Base-by-base conservation (phyloP, 192 early-diverging fungal genomes). In the Coemansia aciculifera region DNA sequence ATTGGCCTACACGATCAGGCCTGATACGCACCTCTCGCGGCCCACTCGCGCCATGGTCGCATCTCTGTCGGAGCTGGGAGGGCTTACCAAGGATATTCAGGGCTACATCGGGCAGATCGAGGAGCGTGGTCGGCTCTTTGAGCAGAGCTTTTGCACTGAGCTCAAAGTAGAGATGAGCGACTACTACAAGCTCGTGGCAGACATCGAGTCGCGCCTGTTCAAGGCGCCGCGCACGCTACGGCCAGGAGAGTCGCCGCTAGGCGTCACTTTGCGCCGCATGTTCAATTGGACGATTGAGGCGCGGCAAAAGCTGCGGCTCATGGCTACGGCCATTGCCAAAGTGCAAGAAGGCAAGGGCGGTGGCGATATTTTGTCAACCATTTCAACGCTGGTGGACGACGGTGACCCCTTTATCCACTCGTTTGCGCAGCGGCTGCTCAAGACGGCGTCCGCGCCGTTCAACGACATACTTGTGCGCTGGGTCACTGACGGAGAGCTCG, bases 401-500 rank as follows among this genome's bases (percentile, higher is more conserved):
- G 97, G 97, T 0, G 96, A 99, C 70, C 94, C 97, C 12, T 89
- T 93, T 31, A 88, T 93, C 60, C 87, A 91, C 65, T 49, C 87
- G 23, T 95, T 94, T 75, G 88, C 94, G 11, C 79, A 86, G 40
- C 73, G 87, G 27, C 85, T 96, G 64, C 78, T 98, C 40, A 86
- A 87, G 68, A 84, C 89, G 49, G 90, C 91, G 56, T 72, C 94
- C 0, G 82, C 79, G 38, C 97, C 97, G n/a, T 97, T 99, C 73
- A 95, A 89, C 72, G 86, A 88, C 61, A 95, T 95, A 85, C 84
- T 99, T 17, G 86, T 87, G 57, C 86, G 87, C 34, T 99, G 97
- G 97, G 88, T 99, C 17, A 95, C 91, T 38, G 91, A 94, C 62
- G 97, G 97, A 32, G 95, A 96, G 77, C 83, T 99, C 43, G 89